A percentile compares a stretch with the other conserved stretches of the same genome.
These are phyloP conservation scores for Debaryomyces hansenii DNA, from an alignment of 805 yeast genomes.

Conservation along the genomic window DNA sequence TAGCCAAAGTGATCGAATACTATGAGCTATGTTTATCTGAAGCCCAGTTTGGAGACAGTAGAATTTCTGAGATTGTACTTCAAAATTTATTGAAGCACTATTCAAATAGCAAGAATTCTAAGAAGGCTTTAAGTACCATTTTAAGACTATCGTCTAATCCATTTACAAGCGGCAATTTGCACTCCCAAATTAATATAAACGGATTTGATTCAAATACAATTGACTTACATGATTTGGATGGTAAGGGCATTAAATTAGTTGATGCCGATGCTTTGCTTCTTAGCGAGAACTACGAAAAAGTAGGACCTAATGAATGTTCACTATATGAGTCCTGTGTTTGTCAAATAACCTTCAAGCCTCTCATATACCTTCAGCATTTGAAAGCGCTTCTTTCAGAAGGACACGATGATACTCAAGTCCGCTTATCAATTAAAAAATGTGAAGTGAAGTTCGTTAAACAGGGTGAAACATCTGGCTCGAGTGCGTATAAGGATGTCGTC, in stretches of 20 bases:
- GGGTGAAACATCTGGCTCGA: neutral
- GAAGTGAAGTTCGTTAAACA: neutral
- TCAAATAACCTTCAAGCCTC: slow-evolving; percentile 18
- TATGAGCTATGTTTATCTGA: slow-evolving; percentile 14
- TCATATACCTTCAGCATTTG: slow-evolving; percentile 7
- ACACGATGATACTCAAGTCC: neutral
- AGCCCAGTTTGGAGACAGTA: slow-evolving; percentile 21
- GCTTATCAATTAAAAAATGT: neutral
- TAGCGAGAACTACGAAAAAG: slow-evolving; percentile 6
- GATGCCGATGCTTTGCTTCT: slow-evolving; percentile 15
- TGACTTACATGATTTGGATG: neutral
- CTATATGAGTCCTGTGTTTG: slow-evolving; percentile 17
- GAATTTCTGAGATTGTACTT: slow-evolving; percentile 30
- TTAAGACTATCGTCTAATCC: neutral
- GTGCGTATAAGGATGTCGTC: neutral
- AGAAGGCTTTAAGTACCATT: slow-evolving; percentile 5
- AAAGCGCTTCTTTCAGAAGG: slow-evolving; percentile 5
- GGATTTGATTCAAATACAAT: slow-evolving; percentile 1
- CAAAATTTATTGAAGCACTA: slow-evolving; percentile 41
- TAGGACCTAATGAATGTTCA: slow-evolving; percentile 8
- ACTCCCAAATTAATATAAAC: neutral
- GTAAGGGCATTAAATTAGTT: slow-evolving; percentile 9
- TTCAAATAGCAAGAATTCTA: slow-evolving; percentile 22
- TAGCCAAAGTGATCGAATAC: slow-evolving; percentile 16
- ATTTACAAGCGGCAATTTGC: neutral